Evolutionary conservation across 192 early-diverging fungal genomes (phyloP).

Genomic region (Thamnidium elegans): DNA sequence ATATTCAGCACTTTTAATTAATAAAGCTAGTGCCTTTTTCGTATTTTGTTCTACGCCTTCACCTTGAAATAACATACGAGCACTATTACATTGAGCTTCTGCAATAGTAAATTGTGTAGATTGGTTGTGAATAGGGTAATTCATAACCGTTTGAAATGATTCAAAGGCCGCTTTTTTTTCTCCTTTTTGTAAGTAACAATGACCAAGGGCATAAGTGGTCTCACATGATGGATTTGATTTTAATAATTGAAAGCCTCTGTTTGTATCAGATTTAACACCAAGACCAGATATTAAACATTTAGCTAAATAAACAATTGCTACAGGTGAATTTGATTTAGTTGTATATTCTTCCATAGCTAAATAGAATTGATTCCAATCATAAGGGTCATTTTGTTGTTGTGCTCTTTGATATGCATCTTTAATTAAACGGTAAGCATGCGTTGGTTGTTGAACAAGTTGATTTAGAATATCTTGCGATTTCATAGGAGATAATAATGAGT

Average conservation of each 20-base stretch:
- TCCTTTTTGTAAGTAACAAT: constrained; percentile 19
- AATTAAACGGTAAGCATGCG: not conserved
- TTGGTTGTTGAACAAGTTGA: not conserved
- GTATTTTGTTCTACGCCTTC: constrained; percentile 26
- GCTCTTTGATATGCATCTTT: constrained; percentile 20
- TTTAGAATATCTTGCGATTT: not conserved
- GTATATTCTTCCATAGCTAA: constrained; percentile 14
- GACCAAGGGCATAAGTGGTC: constrained; percentile 20
- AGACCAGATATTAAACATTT: constrained; percentile 26
- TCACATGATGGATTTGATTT: constrained; percentile 12
- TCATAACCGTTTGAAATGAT: constrained; percentile 18
- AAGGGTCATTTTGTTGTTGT: constrained; percentile 13
- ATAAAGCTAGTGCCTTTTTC: constrained; percentile 17
- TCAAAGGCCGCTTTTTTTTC: constrained; percentile 16
- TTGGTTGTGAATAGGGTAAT: not conserved
- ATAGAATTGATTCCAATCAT: constrained; percentile 24
- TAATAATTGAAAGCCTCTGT: constrained; percentile 17
- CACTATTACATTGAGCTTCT: constrained; percentile 29
- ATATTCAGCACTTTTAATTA: constrained; percentile 21
- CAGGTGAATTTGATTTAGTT: constrained; percentile 1
- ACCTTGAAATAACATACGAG: constrained; percentile 22
- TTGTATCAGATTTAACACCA: constrained; percentile 14
- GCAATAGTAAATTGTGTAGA: constrained; percentile 1
- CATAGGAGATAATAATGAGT: not conserved
- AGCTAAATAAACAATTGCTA: constrained; percentile 24